phyloP scores from a whole-genome alignment of 768 basidiomycete species.

The Kwoniella pini region DNA sequence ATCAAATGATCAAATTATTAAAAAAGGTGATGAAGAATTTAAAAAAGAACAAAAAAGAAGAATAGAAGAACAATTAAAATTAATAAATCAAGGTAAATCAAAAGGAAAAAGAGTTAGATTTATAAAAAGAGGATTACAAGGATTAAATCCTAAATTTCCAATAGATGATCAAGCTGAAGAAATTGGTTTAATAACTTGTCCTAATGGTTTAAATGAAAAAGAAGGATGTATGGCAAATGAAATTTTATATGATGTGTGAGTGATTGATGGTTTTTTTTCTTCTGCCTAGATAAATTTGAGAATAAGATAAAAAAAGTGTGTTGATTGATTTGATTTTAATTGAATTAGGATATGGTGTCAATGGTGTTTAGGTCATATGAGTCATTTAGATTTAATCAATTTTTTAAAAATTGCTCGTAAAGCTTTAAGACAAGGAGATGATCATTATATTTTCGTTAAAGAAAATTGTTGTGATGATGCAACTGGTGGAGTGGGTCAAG shows the following conservation, averaged over 20 bases:
- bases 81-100: not conserved
- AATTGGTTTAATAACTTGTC: slow-evolving; percentile 61
- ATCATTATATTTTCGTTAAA: slow-evolving; percentile 72
- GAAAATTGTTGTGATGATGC: slow-evolving; percentile 79
- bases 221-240: slow-evolving; percentile 52
- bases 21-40: slow-evolving; percentile 3
- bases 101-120: slow-evolving; percentile 58
- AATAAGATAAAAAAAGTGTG: too few relatives aligned
- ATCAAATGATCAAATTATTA: not conserved
- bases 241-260: slow-evolving; percentile 70
- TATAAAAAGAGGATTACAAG: slow-evolving; percentile 75
- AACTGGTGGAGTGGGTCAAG: slow-evolving; percentile 59
- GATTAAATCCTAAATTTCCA: slow-evolving; percentile 69
- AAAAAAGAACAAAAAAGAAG: slow-evolving; percentile 27
- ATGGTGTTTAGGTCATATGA: slow-evolving; percentile 88
- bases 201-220: slow-evolving; percentile 58
- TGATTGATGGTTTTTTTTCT: slow-evolving; percentile 9
- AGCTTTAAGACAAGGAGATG: slow-evolving; percentile 60
- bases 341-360: slow-evolving; percentile 75
- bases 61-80: slow-evolving; percentile 54
- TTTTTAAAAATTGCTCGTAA: slow-evolving; percentile 70
- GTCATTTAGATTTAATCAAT: slow-evolving; percentile 69
- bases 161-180: slow-evolving; percentile 52
- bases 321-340: too few relatives aligned
- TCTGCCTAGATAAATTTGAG: not conserved